Base-by-base conservation (phyloP, 495 filamentous ascomycete species). In the Penicillium steckii region DNA sequence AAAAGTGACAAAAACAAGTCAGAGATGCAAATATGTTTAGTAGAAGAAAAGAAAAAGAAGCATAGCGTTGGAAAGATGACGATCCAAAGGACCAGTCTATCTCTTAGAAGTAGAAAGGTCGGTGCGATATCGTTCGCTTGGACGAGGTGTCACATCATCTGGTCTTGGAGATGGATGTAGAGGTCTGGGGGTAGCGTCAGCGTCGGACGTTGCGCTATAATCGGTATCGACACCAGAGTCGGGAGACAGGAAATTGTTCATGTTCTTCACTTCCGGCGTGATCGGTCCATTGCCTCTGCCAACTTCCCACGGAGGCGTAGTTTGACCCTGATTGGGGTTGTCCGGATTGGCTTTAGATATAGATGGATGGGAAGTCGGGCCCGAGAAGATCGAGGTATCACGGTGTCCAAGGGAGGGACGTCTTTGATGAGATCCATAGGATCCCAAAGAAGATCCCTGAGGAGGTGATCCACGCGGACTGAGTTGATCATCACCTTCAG, bases 81-180 rank as follows among this genome's bases (percentile, higher is more conserved):
- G 13, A 46, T 15, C n/a, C 15, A 8, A n/a, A 35, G 10, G 33
- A 7, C 17, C 42, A 6, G 45, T 29, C 38, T 58, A 54, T 50
- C 57, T 41, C 40, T 55, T 49, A 33, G 49, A 55, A 13, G 33
- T 37, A 5, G 58, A 46, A 21, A 57, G 33, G 41, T 55, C 53
- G 9, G 50, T 49, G 88, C 57, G 91, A 89, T 80, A 84, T 87
- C 53, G 89, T 83, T 52, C 89, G 86, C 68, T 77, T 86, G 17
- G 85, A 81, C 67, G 83, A 79, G 46, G 89, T 83, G 74, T 92
- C 82, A 48, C 82, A 80, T 49, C 89, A 85, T 69, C 64, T 12
- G 62, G 52, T 32, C 44, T 56, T 0, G 64, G 61, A 4, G 65
- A 69, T 21, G 67, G 70, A 52, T 72, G 67, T 18, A 65, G 33